These are phyloP conservation scores for Scutellaria galericulata DNA, from an alignment of 257 asterid species.

Conservation along the genomic window DNA sequence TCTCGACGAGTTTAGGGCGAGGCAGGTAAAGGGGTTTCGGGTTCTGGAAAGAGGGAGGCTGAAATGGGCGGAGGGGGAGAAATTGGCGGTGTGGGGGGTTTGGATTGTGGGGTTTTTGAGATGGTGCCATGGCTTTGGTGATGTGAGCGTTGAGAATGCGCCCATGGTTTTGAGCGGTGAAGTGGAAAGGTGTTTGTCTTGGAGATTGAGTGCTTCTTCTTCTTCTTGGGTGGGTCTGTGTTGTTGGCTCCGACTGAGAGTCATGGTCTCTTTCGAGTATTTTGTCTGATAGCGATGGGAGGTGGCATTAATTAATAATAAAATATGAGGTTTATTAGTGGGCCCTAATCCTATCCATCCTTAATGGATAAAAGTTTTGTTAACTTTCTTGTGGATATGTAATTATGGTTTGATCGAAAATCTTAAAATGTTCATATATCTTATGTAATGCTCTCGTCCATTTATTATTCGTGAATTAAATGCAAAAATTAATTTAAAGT, in stretches of 20 bases:
- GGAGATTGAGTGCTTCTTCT: background rate
- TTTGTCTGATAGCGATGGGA: constrained; percentile 24
- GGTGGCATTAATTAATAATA: background rate
- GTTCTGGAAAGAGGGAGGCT: constrained; percentile 42
- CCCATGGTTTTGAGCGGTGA: constrained; percentile 39
- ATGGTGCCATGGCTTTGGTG: constrained; percentile 51
- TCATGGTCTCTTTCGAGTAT: background rate
- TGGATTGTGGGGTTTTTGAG: constrained; percentile 25
- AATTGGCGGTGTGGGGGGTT: constrained; percentile 30
- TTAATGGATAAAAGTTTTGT: no score
- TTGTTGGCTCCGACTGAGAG: constrained; percentile 27
- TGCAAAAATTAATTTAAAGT: no score
- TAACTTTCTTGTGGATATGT: no score
- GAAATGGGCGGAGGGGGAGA: constrained; percentile 37
- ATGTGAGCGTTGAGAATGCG: constrained; percentile 48
- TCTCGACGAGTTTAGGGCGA: constrained; percentile 44
- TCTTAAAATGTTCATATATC: no score
- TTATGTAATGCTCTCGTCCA: no score
- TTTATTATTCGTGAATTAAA: no score
- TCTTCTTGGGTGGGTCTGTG: constrained; percentile 9
- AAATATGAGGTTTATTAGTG: no score
- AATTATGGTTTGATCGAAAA: no score
- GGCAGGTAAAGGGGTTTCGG: constrained; percentile 48
- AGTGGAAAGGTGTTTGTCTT: background rate
- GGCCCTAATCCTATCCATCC: no score